Base-by-base conservation (phyloP, 345 rosid species). In the Gossypium australe region DNA sequence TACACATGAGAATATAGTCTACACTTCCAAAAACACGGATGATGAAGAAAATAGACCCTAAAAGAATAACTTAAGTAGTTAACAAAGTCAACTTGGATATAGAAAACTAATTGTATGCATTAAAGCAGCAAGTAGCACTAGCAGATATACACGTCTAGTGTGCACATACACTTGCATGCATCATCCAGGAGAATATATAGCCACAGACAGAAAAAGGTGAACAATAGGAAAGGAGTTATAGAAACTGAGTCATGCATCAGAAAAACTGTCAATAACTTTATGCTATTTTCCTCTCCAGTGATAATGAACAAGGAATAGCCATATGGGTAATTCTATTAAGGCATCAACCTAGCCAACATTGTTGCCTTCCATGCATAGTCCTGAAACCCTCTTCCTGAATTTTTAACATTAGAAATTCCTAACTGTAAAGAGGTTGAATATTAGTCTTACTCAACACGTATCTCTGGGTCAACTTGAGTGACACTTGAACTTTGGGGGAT, bases 401-500 rank as follows among this genome's bases (percentile, higher is more conserved):
- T 9, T 12, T 68, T 25, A 72, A 72, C 34, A 59, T 13, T 4
- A 44, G 3, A 72, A 52, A 9, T 52, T 52, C 44, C 72, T 25
- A 75, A 48, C 38, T 16, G 43, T 41, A 60, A 13, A 67, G 17
- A 74, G 25, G 48, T 51, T 61, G 29, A 74, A 67, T 47, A 68
- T 48, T 61, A 74, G 81, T 71, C 90, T 83, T 91, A 95, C 99
- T 86, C 88, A 73, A 95, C 78, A 74, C 79, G 92, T 68, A 95
- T 93, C 88, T 95, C 99, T 34, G 99, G 99, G 87, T 95, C 99
- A 87, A 90, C 98, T 87, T 85, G 86, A 49, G 91, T 73, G 63
- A 83, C 91, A 71, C 71, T 87, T 53, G 98, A 84, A 80, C 90
- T 90, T 80, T 87, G 83, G 45, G 97, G 96, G 27, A 93, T 67